Base-by-base conservation (phyloP, 1,284 basidiomycete genomes). In the Laetiporus sulphureus region DNA sequence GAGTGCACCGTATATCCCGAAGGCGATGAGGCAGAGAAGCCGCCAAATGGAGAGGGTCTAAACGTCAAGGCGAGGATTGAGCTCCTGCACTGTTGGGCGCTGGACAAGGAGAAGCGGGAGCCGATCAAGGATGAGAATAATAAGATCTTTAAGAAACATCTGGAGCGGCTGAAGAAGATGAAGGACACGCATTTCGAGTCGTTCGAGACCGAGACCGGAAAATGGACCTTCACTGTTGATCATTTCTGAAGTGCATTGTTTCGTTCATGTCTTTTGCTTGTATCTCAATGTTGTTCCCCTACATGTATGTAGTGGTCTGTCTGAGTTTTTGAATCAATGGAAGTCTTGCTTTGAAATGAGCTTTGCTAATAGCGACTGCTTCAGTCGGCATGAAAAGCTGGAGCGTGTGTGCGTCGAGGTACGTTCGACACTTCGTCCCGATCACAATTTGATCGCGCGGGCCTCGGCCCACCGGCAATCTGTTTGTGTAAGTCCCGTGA, bases 1-100 rank as follows among this genome's bases (percentile, higher is more conserved):
- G 91, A 96, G 61, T 89, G 90, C 55, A 83, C 79, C 43, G 92
- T 99, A 37, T 99, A 99, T 63, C 92, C 93, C 2, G 91, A 96
- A 50, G 81, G 78, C 43, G 82, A 83, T 41, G 79, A 84, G 16
- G 74, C 73, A 38, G 82, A 91, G 59, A 91, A 92, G 57, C 87
- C 89, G 1, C 73, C 79, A 4, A 73, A 80, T 20, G 93, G 95
- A 20, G 71, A 83, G 25, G 96, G 94, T 11, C 71, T 99, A 45
- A 99, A 99, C 58, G 90, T 94, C 12, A 80, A 77, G 21, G 91
- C 95, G 16, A 73, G 75, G 45, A 81, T 99, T 54, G 74, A 77
- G 38, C 70, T 99, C 25, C 69, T 90, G 49, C 73, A 80, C 33
- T 94, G 91, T 67, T 99, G 89, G 84, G 76, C 91, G 27, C 71